Evolutionary conservation across 371 early-diverging fungal genomes (phyloP).

Genomic region (Fennellomyces sp.): DNA sequence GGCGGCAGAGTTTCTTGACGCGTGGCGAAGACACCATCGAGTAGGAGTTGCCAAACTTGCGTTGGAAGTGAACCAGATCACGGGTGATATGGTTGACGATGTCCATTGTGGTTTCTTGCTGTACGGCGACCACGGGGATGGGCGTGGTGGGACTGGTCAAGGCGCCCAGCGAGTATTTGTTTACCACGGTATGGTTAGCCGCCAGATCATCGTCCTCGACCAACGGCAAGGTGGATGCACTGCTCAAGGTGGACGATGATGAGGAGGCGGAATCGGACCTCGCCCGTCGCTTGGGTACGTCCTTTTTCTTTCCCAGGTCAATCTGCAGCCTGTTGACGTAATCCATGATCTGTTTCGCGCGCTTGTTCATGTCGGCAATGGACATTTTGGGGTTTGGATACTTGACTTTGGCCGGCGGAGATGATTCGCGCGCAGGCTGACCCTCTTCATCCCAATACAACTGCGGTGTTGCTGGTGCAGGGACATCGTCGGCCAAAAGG

Average conservation of each 20-base stretch:
- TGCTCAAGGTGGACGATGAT: constrained; percentile 31
- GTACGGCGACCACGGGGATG: constrained; percentile 9
- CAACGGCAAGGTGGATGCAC: constrained; percentile 44
- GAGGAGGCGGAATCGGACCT: constrained; percentile 22
- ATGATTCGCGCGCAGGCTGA: constrained; percentile 34
- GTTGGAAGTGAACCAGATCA: constrained; percentile 46
- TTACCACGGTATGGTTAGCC: too few species aligned
- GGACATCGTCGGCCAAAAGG: background rate
- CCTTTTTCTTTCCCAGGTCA: constrained; percentile 33
- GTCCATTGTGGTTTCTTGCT: constrained; percentile 34
- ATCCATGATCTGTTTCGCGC: constrained; percentile 59
- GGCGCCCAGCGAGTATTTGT: background rate
- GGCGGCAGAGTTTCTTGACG: background rate
- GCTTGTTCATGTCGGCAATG: constrained; percentile 64
- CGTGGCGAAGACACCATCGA: background rate
- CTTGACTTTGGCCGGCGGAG: constrained; percentile 53
- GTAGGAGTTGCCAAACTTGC: constrained; percentile 28
- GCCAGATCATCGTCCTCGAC: constrained; percentile 24
- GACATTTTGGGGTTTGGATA: constrained; percentile 57
- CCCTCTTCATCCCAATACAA: constrained; percentile 43
- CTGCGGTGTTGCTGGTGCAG: constrained; percentile 1
- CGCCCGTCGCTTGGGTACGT: constrained; percentile 1
- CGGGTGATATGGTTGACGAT: constrained; percentile 43
- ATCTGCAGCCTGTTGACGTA: constrained; percentile 56
- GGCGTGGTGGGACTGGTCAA: constrained; percentile 23